Base-by-base conservation (phyloP, 495 filamentous ascomycete species). In the Penicillium roqueforti region DNA sequence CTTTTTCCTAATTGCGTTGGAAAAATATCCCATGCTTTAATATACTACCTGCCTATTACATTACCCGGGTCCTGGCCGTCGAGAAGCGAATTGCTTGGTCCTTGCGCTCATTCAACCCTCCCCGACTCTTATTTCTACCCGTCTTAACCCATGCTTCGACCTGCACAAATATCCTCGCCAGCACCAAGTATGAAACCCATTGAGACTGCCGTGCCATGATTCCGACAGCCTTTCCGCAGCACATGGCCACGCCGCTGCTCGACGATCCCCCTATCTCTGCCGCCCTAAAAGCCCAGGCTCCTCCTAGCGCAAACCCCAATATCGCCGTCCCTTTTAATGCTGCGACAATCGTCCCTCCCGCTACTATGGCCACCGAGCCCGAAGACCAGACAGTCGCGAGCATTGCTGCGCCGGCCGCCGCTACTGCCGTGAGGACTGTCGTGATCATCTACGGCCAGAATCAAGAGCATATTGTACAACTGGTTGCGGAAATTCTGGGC, bases 401-500 rank as follows among this genome's bases (percentile, higher is more conserved):
- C 4, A 20, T 47, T 11, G 2, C 34, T 16, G 13, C 32, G 6
- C 52, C 49, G 9, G n/a, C n/a, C 5, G 9, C 14, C 20, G 6
- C 56, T 20, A 54, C 51, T 36, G n/a, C 52, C 29, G 26, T 42
- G 2, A 57, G 63, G 16, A 74, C 70, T 6, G 66, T 83, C 25
- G 82, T 85, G 32, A 81, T 87, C 44, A 74, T 87, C 10, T 86
- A 81, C 57, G 79, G 80, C 6, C 68, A 64, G 11, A 80, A 77
- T 8, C 83, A 86, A 58, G 83, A 87, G 40, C 75, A 76, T 25
- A 84, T 89, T 50, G 84, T 87, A 20, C 79, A 79, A 18, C 71
- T 85, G 26, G 84, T 87, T 50, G 85, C 86, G 13, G 84, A 88
- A 45, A 79, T 88, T 13, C 66, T 88, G 37, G 85, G 86, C 36